Base-by-base conservation (phyloP, 2,329 filamentous ascomycete genomes). In the Phialemoniopsis sp. region DNA sequence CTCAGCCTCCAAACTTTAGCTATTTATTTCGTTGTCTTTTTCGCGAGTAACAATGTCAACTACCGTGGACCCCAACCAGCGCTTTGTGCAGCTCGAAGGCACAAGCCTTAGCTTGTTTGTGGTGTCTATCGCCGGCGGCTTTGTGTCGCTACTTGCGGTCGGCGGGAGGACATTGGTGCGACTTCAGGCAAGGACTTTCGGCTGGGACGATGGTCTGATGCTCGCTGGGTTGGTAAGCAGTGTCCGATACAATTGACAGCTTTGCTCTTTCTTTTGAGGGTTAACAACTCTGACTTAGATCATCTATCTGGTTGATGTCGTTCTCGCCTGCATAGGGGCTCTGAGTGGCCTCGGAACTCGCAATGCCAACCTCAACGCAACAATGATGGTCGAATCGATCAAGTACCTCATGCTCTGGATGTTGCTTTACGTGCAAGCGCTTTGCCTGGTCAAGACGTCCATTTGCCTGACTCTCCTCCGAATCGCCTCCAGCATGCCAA, bases 371-470 rank as follows among this genome's bases (percentile, higher is more conserved):
- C 17, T 52, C 2, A 52, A 48, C 26, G 15, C 19, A 4, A 41
- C 37, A 26, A 34, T 51, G 29, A 18, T 14, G 8, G 32, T 44
- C 7, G 21, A 51, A 32, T 40, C 37, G 10, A 41, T 32, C 13
- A 52, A 49, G 29, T 52, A 49, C 31, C 42, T 48, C 10, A 46
- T 50, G 40, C 13, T 50, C 4, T 50, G 48, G 48, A 47, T 52
- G 46, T 33, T 51, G 40, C 10, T 52, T 8, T 52, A 52, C 19
- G 38, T 49, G 9, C 3, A 45, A n/a, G 43, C 35, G 8, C 43
- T 52, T 3, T 38, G 39, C 9, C 32, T 47, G 10, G 46, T 52
- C 42, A 52, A 52, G 35, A 44, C 38, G 26, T 52, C 46, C 16
- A 44, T 52, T 32, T 52, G 46, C 19, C 38, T 49, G 12, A 52